Conservation (phyloP, 768 basidiomycete genomes). For the Phylloporus scabripes region DNA sequence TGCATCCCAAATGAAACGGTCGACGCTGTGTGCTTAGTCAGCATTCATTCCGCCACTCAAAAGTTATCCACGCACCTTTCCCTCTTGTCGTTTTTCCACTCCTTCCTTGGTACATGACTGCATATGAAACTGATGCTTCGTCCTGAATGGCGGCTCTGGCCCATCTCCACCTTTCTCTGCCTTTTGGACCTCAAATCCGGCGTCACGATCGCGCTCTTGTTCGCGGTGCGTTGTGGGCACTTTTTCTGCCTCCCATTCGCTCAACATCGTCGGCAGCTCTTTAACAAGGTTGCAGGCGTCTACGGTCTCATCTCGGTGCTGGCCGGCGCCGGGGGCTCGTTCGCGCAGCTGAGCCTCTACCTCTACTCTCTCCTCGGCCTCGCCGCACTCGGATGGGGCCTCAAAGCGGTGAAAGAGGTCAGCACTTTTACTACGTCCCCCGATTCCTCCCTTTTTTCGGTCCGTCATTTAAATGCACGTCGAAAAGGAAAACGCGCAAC, state of each 20-base stretch:
- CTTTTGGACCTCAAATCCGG: constrained; percentile 93
- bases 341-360: constrained; percentile 88
- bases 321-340: constrained; percentile 88
- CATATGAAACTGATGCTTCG: constrained; percentile 77
- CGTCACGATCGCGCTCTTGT: constrained; percentile 80
- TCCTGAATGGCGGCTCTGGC: constrained; percentile 80
- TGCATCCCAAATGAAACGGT: no score
- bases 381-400: constrained; percentile 77
- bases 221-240: constrained; percentile 57
- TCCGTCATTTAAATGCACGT: constrained; percentile 10
- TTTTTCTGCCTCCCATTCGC: not conserved
- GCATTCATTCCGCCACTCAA: not conserved
- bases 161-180: constrained; percentile 77
- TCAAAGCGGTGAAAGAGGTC: constrained; percentile 81
- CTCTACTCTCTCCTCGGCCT: constrained; percentile 86
- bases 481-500: constrained; percentile 76
- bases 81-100: not conserved
- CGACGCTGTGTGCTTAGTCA: constrained; percentile 17
- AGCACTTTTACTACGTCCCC: constrained; percentile 26
- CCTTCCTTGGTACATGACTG: constrained; percentile 28
- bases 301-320: constrained; percentile 92
- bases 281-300: constrained; percentile 97
- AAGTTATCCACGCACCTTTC: not conserved
- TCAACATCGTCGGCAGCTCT: constrained; percentile 43
- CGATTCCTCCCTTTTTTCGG: no score